Evolutionary conservation across 129 eudicot genomes (phyloP), one percentile per base, ranked within the genome.

Genomic region (Helichrysum umbraculigerum): DNA sequence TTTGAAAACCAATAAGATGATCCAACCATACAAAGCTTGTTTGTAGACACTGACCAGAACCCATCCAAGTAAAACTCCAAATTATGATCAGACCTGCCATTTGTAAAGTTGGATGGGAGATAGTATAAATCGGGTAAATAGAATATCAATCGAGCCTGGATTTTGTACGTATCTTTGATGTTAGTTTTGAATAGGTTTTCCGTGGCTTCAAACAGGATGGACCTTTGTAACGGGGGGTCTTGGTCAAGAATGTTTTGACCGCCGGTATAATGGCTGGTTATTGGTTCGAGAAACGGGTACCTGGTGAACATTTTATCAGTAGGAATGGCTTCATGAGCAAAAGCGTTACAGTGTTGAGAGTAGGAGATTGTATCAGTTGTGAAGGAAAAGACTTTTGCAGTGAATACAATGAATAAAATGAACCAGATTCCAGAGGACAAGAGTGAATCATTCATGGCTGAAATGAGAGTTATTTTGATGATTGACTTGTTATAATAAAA

Each of bases 11-110:
- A 81, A 11, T 71, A 33, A 59, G 87, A 82, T 17, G 93, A 88
- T 61, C 97, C 97, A 15, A 88, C 88, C 91, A 86, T 71, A 73
- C 97, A 91, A 11, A 87, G 83, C 78, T 64, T 91, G 66, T 54
- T 56, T 0, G 91, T 84, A 12, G 77, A 35, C 67, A 82, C 91
- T 29, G 93, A 86, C 97, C 97, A 91, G 83, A 84, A 90, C n/a
- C 96, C 96, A 32, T 78, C 77, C 5, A 91, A 50, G 56, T 37
- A 4, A 65, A 91, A 91, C 41, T 22, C 80, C 81, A 83, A 65
- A 5, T 78, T 30, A 72, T 42, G 10, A 6, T 68, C 68, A 22
- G 85, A 69, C 28, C 52, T 61, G 64, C 30, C 71, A 11, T 25
- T 4, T 6, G 66, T 66, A 2, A 80, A 59, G 63, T 77, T 76